Base-by-base conservation (phyloP, 164 flowering plant genomes). In the Piper longum region DNA sequence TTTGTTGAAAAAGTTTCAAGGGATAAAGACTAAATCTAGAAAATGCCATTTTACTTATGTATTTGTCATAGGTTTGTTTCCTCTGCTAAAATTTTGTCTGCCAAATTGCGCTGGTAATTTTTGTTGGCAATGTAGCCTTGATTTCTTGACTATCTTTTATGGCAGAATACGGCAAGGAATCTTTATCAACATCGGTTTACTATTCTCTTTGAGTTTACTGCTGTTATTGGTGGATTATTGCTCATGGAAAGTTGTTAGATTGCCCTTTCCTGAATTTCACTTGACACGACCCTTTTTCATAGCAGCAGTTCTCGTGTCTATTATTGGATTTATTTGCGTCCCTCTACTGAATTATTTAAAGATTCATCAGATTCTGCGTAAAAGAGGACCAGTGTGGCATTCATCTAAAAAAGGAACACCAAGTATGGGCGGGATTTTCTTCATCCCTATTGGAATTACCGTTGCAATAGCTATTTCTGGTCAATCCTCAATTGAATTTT, bases 371-470 rank as follows among this genome's bases (percentile, higher is more conserved):
- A 71, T 76, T 12, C 59, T 78, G 3, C 75, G 80, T 74, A 72
- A 66, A 75, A 80, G 75, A 78, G 84, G 86, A 18, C 82, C 88
- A 51, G 41, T 18, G 51, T 62, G 63, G 64, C 85, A 83, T 58
- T 67, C 68, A 60, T 69, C 62, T 44, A 82, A 81, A 73, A 81
- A 69, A 66, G 80, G 82, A 66, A 86, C 87, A 40, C 88, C 96
- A 12, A 88, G 96, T 2, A 82, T 92, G 91, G 98, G 96, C 65
- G 96, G 98, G 55, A 59, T 92, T 55, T 88, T 88, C 76, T 85
- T 92, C 64, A 67, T 89, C 56, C 93, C 98, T 36, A 59, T 86
- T 67, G 98, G 98, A 54, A 60, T 86, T 57, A 56, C 68, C 63
- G 93, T 89, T 74, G 88, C 96, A 39, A 72, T 73, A 71, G 65